phyloP scores from a whole-genome alignment of 1,284 basidiomycete genomes.

The Austropuccinia psidii region DNA sequence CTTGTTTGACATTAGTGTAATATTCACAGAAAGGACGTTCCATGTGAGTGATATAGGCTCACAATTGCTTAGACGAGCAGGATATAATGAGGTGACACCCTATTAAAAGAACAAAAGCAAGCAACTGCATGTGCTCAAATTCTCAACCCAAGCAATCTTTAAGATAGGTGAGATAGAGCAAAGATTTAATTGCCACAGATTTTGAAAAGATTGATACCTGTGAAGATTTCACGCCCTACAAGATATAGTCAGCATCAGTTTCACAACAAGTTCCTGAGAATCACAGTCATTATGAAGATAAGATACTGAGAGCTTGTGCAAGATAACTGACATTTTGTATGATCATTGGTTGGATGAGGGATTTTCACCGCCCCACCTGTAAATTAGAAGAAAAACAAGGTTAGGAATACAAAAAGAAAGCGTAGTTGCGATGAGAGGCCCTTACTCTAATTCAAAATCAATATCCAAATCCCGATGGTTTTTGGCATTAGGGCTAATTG shows the following conservation, averaged over 20 bases:
- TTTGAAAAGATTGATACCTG: slow-evolving; percentile 23
- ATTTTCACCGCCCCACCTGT: slow-evolving; percentile 5
- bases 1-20: too few species aligned
- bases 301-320: background rate
- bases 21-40: too few species aligned
- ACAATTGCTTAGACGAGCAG: too few species aligned
- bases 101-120: too few species aligned
- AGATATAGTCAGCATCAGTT: slow-evolving; percentile 34
- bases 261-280: slow-evolving; percentile 1
- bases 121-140: too few species aligned
- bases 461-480: slow-evolving; percentile 94
- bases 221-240: slow-evolving; percentile 28
- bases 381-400: background rate
- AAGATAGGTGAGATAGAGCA: too few species aligned
- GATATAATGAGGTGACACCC: too few species aligned
- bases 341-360: slow-evolving; percentile 13
- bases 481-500: slow-evolving; percentile 74
- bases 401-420: background rate
- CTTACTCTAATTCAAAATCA: slow-evolving; percentile 60
- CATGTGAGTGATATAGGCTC: too few species aligned
- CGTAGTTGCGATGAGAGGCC: background rate
- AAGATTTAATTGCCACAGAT: too few species aligned
- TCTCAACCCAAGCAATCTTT: too few species aligned
- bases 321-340: slow-evolving; percentile 32
- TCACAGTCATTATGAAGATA: background rate